Evolutionary conservation across 805 yeast genomes (phyloP).

Genomic region (Cyberlindnera amylophila): DNA sequence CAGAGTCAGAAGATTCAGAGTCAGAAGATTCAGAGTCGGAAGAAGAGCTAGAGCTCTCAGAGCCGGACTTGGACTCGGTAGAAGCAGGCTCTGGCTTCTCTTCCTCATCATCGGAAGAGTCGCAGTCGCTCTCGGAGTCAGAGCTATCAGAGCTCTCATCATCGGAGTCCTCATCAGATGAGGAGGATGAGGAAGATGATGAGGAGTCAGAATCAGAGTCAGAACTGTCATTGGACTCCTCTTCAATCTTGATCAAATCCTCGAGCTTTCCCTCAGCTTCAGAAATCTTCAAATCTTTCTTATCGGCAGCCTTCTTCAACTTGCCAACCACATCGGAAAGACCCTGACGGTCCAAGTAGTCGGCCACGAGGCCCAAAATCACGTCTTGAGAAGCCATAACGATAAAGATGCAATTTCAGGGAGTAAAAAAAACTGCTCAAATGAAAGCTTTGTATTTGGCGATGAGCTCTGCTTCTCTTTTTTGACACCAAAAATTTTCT

Average conservation of each 20-base stretch:
- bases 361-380: constrained; percentile 20
- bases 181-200: constrained; percentile 5
- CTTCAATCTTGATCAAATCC: constrained; percentile 11
- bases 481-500: constrained; percentile 9
- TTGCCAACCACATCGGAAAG: constrained; percentile 16
- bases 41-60: constrained; percentile 14
- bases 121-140: background rate
- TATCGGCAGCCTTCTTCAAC: constrained; percentile 19
- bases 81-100: constrained; percentile 4
- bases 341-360: constrained; percentile 23
- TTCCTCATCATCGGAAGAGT: constrained; percentile 1
- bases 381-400: constrained; percentile 23
- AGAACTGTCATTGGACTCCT: constrained; percentile 2
- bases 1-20: constrained; percentile 15
- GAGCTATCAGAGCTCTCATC: constrained; percentile 7
- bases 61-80: background rate
- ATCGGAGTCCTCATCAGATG: constrained; percentile 9
- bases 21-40: constrained; percentile 15
- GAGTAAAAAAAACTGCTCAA: too few relatives aligned
- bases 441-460: too few relatives aligned
- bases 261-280: constrained; percentile 16
- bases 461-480: background rate
- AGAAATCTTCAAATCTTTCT: constrained; percentile 16
- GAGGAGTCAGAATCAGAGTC: constrained; percentile 5
- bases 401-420: background rate